A percentile compares a stretch with the other conserved stretches of the same genome.
These are phyloP conservation scores for Calonectria multiphialidica DNA, from an alignment of 2,329 filamentous ascomycete genomes.

Conservation along the genomic window DNA sequence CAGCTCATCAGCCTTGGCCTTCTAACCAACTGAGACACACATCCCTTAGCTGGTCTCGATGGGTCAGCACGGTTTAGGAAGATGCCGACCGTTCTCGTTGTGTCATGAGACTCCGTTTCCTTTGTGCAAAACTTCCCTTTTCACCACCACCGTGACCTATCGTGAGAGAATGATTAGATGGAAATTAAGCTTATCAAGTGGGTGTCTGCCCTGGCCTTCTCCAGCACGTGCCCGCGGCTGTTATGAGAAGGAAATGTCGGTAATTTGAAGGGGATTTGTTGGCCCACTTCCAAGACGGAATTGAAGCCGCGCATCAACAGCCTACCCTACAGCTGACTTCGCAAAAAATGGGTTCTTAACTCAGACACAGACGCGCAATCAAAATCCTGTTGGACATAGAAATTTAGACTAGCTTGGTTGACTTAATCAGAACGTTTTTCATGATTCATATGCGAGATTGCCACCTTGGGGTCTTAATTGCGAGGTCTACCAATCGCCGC, in stretches of 20 bases:
- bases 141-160: neutral
- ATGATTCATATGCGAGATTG: too few species aligned
- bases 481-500: too few species aligned
- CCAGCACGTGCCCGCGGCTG: neutral
- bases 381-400: too few species aligned
- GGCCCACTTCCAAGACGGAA: neutral
- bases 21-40: neutral
- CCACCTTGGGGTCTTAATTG: too few species aligned
- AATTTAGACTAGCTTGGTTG: too few species aligned
- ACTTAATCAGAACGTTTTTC: too few species aligned
- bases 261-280: neutral
- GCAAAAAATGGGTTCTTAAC: too few species aligned
- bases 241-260: neutral
- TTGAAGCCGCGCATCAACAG: neutral
- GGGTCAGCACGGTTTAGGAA: neutral
- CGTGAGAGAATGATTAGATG: neutral
- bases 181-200: neutral
- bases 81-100: neutral
- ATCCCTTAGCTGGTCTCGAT: neutral
- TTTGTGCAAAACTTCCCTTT: too few species aligned
- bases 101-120: neutral
- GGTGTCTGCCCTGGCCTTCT: neutral
- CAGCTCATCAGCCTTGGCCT: neutral
- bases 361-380: too few species aligned
- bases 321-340: too few species aligned